Base-by-base conservation (phyloP, 2,329 filamentous ascomycete genomes). In the Scortechinia acanthostroma region DNA sequence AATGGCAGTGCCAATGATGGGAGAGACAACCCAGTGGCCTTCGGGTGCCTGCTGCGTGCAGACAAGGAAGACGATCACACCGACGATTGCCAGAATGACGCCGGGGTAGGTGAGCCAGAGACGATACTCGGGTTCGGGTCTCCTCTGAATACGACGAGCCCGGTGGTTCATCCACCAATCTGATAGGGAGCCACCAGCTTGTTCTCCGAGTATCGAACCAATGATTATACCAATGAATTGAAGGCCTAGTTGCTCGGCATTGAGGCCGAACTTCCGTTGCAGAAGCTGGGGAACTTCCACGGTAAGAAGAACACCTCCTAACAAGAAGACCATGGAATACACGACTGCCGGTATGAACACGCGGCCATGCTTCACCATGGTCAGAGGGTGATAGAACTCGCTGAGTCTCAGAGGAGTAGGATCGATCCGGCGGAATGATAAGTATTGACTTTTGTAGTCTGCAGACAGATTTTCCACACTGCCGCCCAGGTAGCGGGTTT, bases 261-360 rank as follows among this genome's bases (percentile, higher is more conserved):
- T 73, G 60, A 82, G 71, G 14, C 67, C 68, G 46, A 78, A 83
- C 48, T 73, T 73, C 23, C 65, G 58, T 4, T 68, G 64, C 49
- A 79, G 76, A 1, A 82, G 63, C 47, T 80, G 74, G 1, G 77
- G 77, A 3, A 82, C 73, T 51, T 81, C 77, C 21, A 82, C 70
- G 0, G 75, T 75, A 45, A 71, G 59, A 49, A 80, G 60, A 6
- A 80, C 70, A 30, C 63, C 70, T 23, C 58, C 65, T 53, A 74
- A 80, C 3, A 73, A 60, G 55, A 82, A 82, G 6, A 77, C 61
- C 65, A 82, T 76, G 2, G 73, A 58, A 53, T 82, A 80, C 2
- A 72, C 66, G 14, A 64, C 55, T 0, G 76, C 63, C 0, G 76
- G 73, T 4, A 80, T 62, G 33, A 73, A 50, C 20, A 79, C 67